phyloP scores from a whole-genome alignment of 192 early-diverging fungal genomes.

The Gaertneriomyces sp. region DNA sequence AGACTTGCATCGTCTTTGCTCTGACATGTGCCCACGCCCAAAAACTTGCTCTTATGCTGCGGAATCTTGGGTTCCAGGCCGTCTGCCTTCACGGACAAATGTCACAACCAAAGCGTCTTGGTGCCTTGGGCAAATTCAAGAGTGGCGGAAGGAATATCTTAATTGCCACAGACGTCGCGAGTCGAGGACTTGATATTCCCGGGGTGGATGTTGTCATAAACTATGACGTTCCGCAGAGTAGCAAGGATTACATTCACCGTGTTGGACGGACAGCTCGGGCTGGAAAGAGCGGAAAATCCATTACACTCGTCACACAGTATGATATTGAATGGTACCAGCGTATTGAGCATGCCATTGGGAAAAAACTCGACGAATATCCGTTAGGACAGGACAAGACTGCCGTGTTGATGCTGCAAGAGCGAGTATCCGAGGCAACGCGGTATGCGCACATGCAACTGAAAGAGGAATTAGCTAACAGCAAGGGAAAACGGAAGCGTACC shows the following conservation, averaged over 20 bases:
- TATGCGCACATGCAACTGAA: conserved; percentile 84
- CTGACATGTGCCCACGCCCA: conserved; percentile 84
- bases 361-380: conserved; percentile 83
- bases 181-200: conserved; percentile 91
- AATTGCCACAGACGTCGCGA: conserved; percentile 94
- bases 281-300: conserved; percentile 76
- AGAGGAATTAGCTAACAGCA: conserved; percentile 56
- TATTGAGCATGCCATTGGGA: conserved; percentile 85
- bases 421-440: conserved; percentile 85
- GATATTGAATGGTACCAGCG: conserved; percentile 93
- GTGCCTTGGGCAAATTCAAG: conserved; percentile 93
- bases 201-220: conserved; percentile 93
- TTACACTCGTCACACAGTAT: conserved; percentile 86
- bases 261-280: conserved; percentile 97
- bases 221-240: conserved; percentile 89
- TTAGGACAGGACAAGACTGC: conserved; percentile 68
- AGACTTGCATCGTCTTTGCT: conserved; percentile 87
- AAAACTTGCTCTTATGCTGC: conserved; percentile 78
- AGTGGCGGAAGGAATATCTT: conserved; percentile 80
- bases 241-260: conserved; percentile 95
- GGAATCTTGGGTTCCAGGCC: conserved; percentile 91
- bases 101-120: conserved; percentile 87
- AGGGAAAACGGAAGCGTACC: conserved; percentile 23
- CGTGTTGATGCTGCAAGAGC: conserved; percentile 88
- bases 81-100: conserved; percentile 93